Evolutionary conservation across 306 rosid species (phyloP).

Genomic region (Morella rubra): DNA sequence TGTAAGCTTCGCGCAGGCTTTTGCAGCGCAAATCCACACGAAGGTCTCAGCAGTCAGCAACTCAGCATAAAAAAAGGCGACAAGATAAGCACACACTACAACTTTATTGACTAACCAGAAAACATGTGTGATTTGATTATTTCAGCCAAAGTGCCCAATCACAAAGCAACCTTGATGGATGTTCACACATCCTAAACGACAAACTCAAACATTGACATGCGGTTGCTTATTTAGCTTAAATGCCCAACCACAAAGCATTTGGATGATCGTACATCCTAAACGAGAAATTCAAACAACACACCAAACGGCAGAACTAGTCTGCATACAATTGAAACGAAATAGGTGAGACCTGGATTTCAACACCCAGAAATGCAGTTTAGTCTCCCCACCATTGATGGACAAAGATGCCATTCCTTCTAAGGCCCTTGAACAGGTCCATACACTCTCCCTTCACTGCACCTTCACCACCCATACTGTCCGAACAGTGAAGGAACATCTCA

Average conservation of each 20-base stretch:
- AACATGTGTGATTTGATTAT: slow-evolving; percentile 49
- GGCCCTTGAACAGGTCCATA: slow-evolving; percentile 61
- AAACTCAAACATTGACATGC: neutral
- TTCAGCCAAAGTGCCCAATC: slow-evolving; percentile 48
- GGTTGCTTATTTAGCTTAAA: slow-evolving; percentile 57
- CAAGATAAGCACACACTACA: neutral
- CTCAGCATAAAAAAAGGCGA: neutral
- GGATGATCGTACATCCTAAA: slow-evolving; percentile 31
- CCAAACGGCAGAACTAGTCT: slow-evolving; percentile 1
- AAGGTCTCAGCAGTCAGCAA: neutral
- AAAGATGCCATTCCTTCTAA: slow-evolving; percentile 71
- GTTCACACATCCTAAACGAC: slow-evolving; percentile 17
- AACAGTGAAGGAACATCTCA: slow-evolving; percentile 76
- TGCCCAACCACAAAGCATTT: slow-evolving; percentile 54
- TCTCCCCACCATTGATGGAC: slow-evolving; percentile 92
- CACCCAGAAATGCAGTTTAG: slow-evolving; percentile 19
- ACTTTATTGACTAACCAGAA: neutral
- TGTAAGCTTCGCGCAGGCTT: too few relatives aligned
- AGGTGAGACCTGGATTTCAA: slow-evolving; percentile 31
- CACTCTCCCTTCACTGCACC: slow-evolving; percentile 44
- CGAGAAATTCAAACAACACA: slow-evolving; percentile 12
- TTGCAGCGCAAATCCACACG: too few relatives aligned
- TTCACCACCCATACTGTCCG: slow-evolving; percentile 38
- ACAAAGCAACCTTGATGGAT: slow-evolving; percentile 35
- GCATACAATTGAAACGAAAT: slow-evolving; percentile 22